These are phyloP conservation scores for Pterocarpus macrocarpus DNA, from an alignment of 306 rosid species.

Conservation along the genomic window DNA sequence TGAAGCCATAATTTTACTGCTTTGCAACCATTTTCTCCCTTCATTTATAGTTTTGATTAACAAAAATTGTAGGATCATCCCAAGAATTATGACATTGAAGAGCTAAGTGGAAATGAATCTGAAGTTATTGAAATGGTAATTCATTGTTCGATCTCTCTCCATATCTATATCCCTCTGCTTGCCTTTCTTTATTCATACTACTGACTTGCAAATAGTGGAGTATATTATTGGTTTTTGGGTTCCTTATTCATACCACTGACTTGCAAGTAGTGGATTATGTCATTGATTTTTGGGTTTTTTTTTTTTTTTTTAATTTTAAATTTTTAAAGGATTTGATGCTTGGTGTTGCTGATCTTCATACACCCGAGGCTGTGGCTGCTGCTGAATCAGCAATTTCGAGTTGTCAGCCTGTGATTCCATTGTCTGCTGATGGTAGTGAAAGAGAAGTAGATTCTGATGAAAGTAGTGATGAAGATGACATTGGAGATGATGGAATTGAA, in stretches of 20 bases:
- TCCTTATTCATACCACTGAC: not conserved
- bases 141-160: not conserved
- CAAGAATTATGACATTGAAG: conserved; percentile 74
- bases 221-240: not conserved
- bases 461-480: conserved; percentile 48
- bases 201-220: conserved; percentile 22
- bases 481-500: conserved; percentile 35
- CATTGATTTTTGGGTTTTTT: not conserved
- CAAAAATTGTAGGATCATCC: conserved; percentile 63
- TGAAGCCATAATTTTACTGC: conserved; percentile 2
- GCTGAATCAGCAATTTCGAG: conserved; percentile 81
- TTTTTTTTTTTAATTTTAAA: conserved; percentile 34
- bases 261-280: conserved; percentile 14
- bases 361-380: conserved; percentile 92
- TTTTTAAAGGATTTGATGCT: conserved; percentile 78
- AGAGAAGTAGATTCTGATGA: conserved; percentile 64
- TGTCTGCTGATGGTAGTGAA: conserved; percentile 56
- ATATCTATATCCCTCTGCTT: not conserved
- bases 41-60: not conserved
- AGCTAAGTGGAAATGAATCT: conserved; percentile 77
- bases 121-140: conserved; percentile 77
- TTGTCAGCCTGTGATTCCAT: conserved; percentile 62
- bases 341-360: conserved; percentile 87
- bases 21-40: not conserved
- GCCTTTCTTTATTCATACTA: not conserved